These are phyloP conservation scores for Fraxinus latifolia DNA, from an alignment of 305 asterid genomes.

Conservation along the genomic window DNA sequence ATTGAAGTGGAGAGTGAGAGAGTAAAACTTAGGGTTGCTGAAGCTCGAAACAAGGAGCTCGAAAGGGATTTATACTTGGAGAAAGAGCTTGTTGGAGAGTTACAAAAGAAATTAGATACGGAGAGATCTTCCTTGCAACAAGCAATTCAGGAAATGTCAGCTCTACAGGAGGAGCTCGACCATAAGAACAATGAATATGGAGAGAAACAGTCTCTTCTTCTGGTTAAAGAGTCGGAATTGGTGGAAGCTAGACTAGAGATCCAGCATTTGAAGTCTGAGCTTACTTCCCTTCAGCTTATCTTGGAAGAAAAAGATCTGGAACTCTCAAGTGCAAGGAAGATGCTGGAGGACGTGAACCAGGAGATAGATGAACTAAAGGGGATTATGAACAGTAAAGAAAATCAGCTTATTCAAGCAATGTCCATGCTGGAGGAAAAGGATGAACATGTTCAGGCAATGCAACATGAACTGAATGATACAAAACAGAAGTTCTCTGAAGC, in stretches of 20 bases:
- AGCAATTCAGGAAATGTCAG: conserved; percentile 40
- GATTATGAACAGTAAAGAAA: conserved; percentile 49
- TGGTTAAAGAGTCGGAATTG: conserved; percentile 66
- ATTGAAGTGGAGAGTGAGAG: conserved; percentile 70
- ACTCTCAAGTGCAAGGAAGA: conserved; percentile 44
- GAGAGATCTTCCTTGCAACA: conserved; percentile 50
- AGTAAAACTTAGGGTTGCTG: conserved; percentile 50
- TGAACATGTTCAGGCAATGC: conserved; percentile 49
- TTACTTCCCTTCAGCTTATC: conserved; percentile 51
- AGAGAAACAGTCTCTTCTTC: conserved; percentile 49
- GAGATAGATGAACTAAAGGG: conserved; percentile 51
- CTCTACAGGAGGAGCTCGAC: conserved; percentile 55
- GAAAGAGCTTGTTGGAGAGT: conserved; percentile 50
- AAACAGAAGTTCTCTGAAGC: conserved; percentile 60
- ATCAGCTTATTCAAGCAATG: conserved; percentile 51
- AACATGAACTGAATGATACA: conserved; percentile 45
- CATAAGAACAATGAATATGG: conserved; percentile 46
- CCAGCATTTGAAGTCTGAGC: conserved; percentile 59
- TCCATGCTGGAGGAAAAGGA: conserved; percentile 61
- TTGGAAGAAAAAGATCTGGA: conserved; percentile 65
- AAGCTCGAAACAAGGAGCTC: conserved; percentile 66
- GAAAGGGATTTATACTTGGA: conserved; percentile 59
- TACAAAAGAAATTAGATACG: conserved; percentile 50
- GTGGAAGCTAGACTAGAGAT: conserved; percentile 73
- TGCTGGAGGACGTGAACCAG: conserved; percentile 47